Conservation (phyloP, 202 grass and related monocot species). For the Setaria italica region DNA sequence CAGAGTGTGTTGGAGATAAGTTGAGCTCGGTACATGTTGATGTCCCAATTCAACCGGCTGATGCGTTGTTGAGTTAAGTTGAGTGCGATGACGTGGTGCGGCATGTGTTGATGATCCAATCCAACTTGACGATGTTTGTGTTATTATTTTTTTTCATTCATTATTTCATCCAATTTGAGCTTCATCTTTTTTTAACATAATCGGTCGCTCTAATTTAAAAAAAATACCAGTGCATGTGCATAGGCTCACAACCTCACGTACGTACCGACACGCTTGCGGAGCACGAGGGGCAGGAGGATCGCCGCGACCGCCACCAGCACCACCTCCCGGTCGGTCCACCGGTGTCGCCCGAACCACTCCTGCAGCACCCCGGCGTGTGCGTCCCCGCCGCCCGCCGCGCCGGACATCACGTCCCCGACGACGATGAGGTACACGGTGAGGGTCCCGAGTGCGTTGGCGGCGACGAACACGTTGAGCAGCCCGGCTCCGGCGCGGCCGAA, state of each 20-base stretch:
- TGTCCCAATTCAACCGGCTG: no score
- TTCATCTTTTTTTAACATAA: no score
- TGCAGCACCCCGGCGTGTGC: constrained; percentile 56
- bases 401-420: constrained; percentile 80
- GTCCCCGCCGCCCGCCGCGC: constrained; percentile 45
- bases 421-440: constrained; percentile 79
- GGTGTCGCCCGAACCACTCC: constrained; percentile 77
- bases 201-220: no score
- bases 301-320: constrained; percentile 55
- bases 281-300: constrained; percentile 67
- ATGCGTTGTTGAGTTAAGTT: no score
- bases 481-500: constrained; percentile 57
- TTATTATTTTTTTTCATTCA: no score
- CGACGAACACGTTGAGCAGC: constrained; percentile 48
- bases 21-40: no score
- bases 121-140: no score
- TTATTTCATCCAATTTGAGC: no score
- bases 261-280: constrained; percentile 74
- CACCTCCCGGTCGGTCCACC: constrained; percentile 75
- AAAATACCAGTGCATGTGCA: neutral
- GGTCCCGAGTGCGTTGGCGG: constrained; percentile 57
- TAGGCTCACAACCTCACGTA: neutral
- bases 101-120: no score
- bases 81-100: no score
- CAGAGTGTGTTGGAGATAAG: no score